Conservation (phyloP, 2,329 filamentous ascomycete species). For the Fusarium siculi region DNA sequence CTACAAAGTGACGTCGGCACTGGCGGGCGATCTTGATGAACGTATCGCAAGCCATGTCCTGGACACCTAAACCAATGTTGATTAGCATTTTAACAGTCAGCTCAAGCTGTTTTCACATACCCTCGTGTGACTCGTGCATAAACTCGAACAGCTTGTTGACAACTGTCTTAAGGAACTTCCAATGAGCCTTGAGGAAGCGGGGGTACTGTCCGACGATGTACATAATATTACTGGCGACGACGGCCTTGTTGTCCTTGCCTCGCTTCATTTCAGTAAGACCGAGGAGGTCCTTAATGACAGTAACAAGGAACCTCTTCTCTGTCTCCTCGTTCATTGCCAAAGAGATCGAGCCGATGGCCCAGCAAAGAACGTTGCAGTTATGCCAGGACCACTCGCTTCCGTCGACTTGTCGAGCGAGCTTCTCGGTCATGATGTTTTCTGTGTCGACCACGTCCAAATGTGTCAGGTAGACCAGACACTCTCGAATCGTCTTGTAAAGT, state of each 20-base stretch:
- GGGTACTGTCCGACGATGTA: conserved; percentile 99
- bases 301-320: conserved; percentile 97
- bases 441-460: conserved; percentile 98
- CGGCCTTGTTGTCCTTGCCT: conserved; percentile 99
- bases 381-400: conserved; percentile 98
- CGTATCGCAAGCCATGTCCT: conserved; percentile 99
- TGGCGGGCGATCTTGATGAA: conserved; percentile 99
- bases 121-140: conserved; percentile 99
- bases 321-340: conserved; percentile 99
- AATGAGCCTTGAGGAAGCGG: conserved; percentile 97
- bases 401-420: conserved; percentile 94
- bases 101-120: conserved; percentile 56
- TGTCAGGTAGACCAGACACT: conserved; percentile 96
- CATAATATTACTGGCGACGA: conserved; percentile 99
- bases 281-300: conserved; percentile 97
- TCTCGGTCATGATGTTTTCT: conserved; percentile 99
- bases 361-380: conserved; percentile 99
- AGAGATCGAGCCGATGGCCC: conserved; percentile 98
- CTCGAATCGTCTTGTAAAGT: conserved; percentile 97
- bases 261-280: conserved; percentile 99
- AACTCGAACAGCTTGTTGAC: conserved; percentile 99
- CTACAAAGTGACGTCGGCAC: conserved; percentile 96
- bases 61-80: conserved; percentile 71
- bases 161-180: conserved; percentile 99
- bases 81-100: conserved; percentile 39